These are phyloP conservation scores for Dryadomyces sulphureus DNA, from an alignment of 2,329 filamentous ascomycete species.

Conservation along the genomic window DNA sequence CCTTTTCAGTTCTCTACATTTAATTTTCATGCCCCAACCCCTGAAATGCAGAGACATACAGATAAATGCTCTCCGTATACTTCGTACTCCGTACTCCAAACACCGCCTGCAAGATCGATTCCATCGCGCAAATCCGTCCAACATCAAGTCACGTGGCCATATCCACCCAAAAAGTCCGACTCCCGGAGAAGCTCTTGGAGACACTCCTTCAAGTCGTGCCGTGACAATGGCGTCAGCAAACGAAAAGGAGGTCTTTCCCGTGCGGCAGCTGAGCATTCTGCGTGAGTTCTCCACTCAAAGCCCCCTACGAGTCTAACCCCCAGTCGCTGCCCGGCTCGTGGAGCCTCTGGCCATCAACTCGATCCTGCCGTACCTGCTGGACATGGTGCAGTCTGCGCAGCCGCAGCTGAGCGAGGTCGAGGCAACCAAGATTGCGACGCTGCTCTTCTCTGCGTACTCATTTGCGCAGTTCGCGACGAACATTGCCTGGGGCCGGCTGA, in stretches of 20 bases:
- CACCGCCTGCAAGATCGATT: too few species aligned
- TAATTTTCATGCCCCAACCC: neutral
- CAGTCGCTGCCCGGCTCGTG: conserved; percentile 8
- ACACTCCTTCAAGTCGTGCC: too few species aligned
- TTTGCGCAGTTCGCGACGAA: conserved; percentile 6
- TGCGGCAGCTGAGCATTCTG: neutral
- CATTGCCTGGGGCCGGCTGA: conserved; percentile 6
- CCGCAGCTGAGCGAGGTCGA: conserved; percentile 2
- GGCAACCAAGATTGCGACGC: conserved; percentile 4
- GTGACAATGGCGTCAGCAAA: neutral
- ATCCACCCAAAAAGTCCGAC: too few species aligned
- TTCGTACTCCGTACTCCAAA: too few species aligned
- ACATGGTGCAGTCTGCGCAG: conserved; percentile 1
- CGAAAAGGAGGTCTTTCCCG: neutral
- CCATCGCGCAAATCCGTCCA: too few species aligned
- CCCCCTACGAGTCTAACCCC: neutral
- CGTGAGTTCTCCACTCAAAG: neutral
- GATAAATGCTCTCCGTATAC: too few species aligned
- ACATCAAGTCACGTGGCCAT: too few species aligned
- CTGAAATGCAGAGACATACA: too few species aligned
- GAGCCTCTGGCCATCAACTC: conserved; percentile 8
- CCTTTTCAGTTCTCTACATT: neutral
- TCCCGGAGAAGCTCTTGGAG: too few species aligned
- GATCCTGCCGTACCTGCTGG: conserved; percentile 6
- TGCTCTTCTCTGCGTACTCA: conserved; percentile 5